Evolutionary conservation across 2,329 filamentous ascomycete species (phyloP), one percentile per base, ranked within the genome.

Genomic region (Ascomycota sp.): DNA sequence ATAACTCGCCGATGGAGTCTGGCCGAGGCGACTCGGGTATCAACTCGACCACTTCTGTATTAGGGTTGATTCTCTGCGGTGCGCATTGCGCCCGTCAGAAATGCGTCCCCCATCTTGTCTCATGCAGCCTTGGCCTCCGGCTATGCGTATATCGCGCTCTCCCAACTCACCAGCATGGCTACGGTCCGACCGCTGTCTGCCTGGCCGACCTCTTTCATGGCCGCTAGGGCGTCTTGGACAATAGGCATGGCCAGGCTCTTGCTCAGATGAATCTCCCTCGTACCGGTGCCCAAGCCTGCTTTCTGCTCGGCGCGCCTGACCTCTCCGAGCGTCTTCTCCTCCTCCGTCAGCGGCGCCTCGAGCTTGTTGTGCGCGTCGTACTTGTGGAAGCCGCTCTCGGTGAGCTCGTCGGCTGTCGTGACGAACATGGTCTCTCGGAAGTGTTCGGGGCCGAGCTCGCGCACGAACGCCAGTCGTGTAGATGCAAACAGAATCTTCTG

Each of bases 401-500:
- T 80, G 36, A 89, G 55, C 53, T 89, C 80, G 13, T 69, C 65
- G 17, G 70, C 56, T 25, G 63, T 67, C 1, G 77, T 86, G 8
- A 65, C 69, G 46, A 85, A 82, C 25, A 86, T 60, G 17, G 69
- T 76, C 47, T 85, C 76, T 30, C 74, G 59, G 52, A 89, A 86
- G 43, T 81, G 65, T 48, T 89, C 79, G 31, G 70, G 67, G 27
- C 81, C 80, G 8, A 89, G 61, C 52, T 86, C 78, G 25, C 79
- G 67, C 29, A 75, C 66, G 1, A 89, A 62, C 1, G 78, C 79
- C 41, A 85, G 59, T 8, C 78, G 67, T 20, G 80, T 85, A 17
- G 72, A 69, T 5, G 80, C 79, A 49, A 86, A 85, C 15, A 89
- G 65, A 75, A 81, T 89, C 61, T 89, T 89, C 48, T 82, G 75